Evolutionary conservation across 2,329 filamentous ascomycete species (phyloP).

Genomic region (Cladosporium sp.): DNA sequence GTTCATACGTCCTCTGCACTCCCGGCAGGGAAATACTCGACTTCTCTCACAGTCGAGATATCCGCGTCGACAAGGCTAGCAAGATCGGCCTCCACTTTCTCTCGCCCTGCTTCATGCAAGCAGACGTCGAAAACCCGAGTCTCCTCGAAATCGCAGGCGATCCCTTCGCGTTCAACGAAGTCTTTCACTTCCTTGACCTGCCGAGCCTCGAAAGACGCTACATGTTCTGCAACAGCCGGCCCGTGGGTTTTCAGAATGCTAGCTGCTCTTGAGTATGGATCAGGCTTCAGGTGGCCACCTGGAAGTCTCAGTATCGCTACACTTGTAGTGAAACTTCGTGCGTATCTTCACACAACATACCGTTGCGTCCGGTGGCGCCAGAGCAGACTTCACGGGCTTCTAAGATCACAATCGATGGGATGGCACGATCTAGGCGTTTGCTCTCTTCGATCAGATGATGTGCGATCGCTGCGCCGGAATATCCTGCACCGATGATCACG

Average conservation of each 20-base stretch:
- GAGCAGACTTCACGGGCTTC: slow-evolving; percentile 75
- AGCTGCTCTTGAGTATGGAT: slow-evolving; percentile 34
- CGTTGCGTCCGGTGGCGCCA: slow-evolving; percentile 70
- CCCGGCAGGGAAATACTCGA: background rate
- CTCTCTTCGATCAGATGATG: slow-evolving; percentile 29
- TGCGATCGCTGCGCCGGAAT: slow-evolving; percentile 57
- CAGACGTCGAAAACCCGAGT: slow-evolving; percentile 41
- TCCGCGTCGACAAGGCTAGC: background rate
- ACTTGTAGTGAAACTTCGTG: too few relatives aligned
- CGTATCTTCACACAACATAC: slow-evolving; percentile 25
- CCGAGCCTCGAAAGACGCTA: slow-evolving; percentile 31
- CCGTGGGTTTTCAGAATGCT: slow-evolving; percentile 29
- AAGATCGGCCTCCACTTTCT: background rate
- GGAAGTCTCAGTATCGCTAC: background rate
- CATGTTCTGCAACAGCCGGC: slow-evolving; percentile 30
- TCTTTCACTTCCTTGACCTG: slow-evolving; percentile 30
- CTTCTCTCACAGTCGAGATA: background rate
- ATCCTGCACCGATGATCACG: slow-evolving; percentile 70
- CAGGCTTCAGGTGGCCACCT: slow-evolving; percentile 40
- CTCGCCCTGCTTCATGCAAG: slow-evolving; percentile 24
- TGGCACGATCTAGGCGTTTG: slow-evolving; percentile 28
- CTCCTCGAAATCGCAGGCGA: slow-evolving; percentile 47
- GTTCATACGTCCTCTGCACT: background rate
- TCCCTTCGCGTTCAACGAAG: slow-evolving; percentile 35
- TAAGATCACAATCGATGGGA: slow-evolving; percentile 62